Evolutionary conservation across 164 flowering plant species (phyloP), one percentile per base, ranked within the genome.

Genomic region (Cinnamomum chago): DNA sequence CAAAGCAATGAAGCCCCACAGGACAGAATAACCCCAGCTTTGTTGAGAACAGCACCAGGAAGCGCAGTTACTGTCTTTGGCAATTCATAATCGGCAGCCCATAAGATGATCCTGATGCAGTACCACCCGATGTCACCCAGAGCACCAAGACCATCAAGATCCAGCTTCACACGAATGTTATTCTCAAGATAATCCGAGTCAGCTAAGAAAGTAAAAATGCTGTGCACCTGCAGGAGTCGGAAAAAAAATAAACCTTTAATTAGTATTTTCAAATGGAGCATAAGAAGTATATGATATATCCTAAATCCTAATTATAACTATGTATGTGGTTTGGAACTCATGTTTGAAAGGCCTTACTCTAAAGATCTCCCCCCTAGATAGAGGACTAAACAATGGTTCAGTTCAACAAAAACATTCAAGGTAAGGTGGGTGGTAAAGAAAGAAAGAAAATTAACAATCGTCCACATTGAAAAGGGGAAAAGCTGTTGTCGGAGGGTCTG

Each of bases 91-190:
- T 81, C 72, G 4, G 77, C 82, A 28, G 84, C 80, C 85, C 86
- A 84, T 23, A 86, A 58, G 70, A 84, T 86, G 25, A 82, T 75
- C 24, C 86, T 77, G 67, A 78, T 76, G 76, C 86, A 86, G 73
- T 86, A 86, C 86, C 86, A 86, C 30, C 88, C 88, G 2, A 60
- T 5, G 62, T 86, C 86, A 9, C 88, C 88, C 20, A 86, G 82
- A 69, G 81, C 83, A 14, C 88, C 88, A 11, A 84, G 79, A 27
- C 75, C 70, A 67, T 86, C 88, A 10, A 84, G 76, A 60, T 84
- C 85, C 47, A 85, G 83, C 77, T 84, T 86, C 40, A 82, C 80
- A 3, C 88, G 80, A 22, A 86, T 79, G 52, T 82, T 65, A 10
- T 79, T 82, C 68, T 78, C 72, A 2, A 85, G 78, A 73, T 81